Base-by-base conservation (phyloP, 179 eudicot species). In the Patellifolia procumbens region DNA sequence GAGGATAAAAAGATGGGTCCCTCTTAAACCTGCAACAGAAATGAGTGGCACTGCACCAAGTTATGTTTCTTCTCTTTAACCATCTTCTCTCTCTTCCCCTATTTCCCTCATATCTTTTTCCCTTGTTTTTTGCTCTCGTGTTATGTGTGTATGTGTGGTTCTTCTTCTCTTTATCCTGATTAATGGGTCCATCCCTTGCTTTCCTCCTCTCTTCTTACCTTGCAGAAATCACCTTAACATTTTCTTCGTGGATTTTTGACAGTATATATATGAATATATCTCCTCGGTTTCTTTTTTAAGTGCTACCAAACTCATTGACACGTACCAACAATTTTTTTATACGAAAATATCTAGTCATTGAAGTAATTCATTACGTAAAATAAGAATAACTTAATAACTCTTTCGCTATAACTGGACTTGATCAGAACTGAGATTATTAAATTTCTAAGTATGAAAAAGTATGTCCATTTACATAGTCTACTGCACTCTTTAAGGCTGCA, bases 41-140 rank as follows among this genome's bases (percentile, higher is more conserved):
- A 89, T 88, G 93, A 89, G 91, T 88, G 91, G 80, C 79, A 83
- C 90, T 91, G 91, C 91, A 85, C 77, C 84, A 82, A 72, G 83
- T 74, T 78, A 78, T 72, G 43, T 71, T 62, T 59, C 70, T 77
- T 46, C 56, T 42, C 75, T 74, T 63, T 65, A 45, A 9, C 28
- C 51, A 13, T 24, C 7, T 51, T 66, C 58, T 35, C 58, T 35
- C 62, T 20, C 26, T 29, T 49, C 74, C 26, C 39, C 34, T 8
- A 42, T 12, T 76, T 28, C 42, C 13, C 70, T 53, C 67, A 12
- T 32, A 39, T 17, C 28, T 56, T 11, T 71, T 42, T 17, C 64
- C 9, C 34, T 22, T 76, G 64, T 73, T 70, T 79, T 78, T 65
- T 77, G 68, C 74, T 69, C 64, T 58, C 66, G 78, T 72, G 70